Base-by-base conservation (phyloP, 352 stramenopile species). In the Globisporangium megalacanthum region DNA sequence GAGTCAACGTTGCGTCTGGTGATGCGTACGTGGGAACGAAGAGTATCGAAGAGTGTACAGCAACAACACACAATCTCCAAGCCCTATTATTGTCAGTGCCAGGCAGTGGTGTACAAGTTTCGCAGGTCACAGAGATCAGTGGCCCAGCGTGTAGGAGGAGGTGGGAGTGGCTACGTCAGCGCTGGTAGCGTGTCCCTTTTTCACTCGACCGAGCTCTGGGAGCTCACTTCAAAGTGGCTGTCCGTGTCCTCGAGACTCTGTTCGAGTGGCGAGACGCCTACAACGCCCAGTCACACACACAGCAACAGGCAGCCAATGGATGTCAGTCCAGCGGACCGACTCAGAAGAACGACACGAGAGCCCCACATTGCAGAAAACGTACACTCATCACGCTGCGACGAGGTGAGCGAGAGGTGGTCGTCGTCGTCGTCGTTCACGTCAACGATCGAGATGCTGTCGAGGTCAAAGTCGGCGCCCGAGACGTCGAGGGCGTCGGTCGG, bases 151-250 rank as follows among this genome's bases (percentile, higher is more conserved):
- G 25, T 29, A 4, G 25, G 25, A 29, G 25, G 1, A 4, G 25
- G 25, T 29, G 25, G 25, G 25, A 29, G 25, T 29, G 25, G 25
- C 25, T 29, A 29, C 25, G 25, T 4, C 25, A 29, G 25, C 25
- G 25, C 25, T 29, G 25, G 25, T 4, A 29, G 25, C 25, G 4
- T 29, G 25, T 29, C 25, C 25, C 25, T 4, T 29, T 29, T 29
- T 73, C 57, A 80, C 56, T 89, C 79, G 36, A 69, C 49, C 3
- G 79, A 89, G 69, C 81, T 88, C 63, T 91, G 69, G 7, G 82
- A 94, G 49, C 84, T 94, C 53, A 92, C 78, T 58, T 91, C 84
- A 49, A 91, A 92, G 57, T 91, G 79, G 57, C 79, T 92, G 29
- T 91, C 82, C 29, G 60, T 83, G 53, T 90, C 84, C 39, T 87